Percentiles rank a stretch among this genome's conserved stretches.
phyloP scores from a whole-genome alignment of 176 grass and related monocot species.

The Zea mays region DNA sequence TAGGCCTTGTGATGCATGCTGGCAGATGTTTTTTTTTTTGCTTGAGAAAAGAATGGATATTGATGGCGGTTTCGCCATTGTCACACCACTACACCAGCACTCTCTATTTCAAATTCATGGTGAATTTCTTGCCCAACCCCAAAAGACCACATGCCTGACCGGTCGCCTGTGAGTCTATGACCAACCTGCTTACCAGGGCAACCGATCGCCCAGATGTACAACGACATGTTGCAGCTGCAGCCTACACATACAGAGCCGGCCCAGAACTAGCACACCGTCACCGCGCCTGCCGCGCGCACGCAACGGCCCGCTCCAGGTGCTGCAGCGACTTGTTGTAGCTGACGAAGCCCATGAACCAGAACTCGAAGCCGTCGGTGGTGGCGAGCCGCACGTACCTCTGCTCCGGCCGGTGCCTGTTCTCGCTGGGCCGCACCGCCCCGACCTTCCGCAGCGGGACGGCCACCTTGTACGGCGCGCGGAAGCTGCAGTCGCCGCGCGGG shows the following conservation, averaged over 20 bases:
- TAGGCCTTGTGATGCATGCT: no score
- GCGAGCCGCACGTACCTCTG: conserved; percentile 74
- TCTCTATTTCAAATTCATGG: conserved; percentile 29
- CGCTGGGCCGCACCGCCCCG: conserved; percentile 42
- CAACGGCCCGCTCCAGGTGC: conserved; percentile 69
- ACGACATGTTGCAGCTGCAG: conserved; percentile 39
- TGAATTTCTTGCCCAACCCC: conserved; percentile 12
- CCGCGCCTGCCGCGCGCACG: conserved; percentile 31
- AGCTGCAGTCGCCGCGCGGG: conserved; percentile 38
- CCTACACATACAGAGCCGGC: conserved; percentile 30
- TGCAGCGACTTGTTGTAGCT: conserved; percentile 63
- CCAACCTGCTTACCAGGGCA: conserved; percentile 13
- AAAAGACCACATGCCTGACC: conserved; percentile 31
- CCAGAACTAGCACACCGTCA: background rate
- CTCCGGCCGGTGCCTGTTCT: conserved; percentile 76
- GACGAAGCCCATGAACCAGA: conserved; percentile 95
- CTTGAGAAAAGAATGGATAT: conserved; percentile 25
- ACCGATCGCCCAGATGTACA: conserved; percentile 31
- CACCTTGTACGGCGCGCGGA: conserved; percentile 81
- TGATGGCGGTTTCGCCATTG: conserved; percentile 27
- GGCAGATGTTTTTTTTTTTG: background rate
- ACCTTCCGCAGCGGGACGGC: conserved; percentile 68
- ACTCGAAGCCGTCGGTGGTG: conserved; percentile 87
- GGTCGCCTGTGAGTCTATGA: background rate
- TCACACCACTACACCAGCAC: background rate